Evolutionary conservation across 2,329 filamentous ascomycete genomes (phyloP), one percentile per base, ranked within the genome.

Genomic region (Epichloe brachyelytri): DNA sequence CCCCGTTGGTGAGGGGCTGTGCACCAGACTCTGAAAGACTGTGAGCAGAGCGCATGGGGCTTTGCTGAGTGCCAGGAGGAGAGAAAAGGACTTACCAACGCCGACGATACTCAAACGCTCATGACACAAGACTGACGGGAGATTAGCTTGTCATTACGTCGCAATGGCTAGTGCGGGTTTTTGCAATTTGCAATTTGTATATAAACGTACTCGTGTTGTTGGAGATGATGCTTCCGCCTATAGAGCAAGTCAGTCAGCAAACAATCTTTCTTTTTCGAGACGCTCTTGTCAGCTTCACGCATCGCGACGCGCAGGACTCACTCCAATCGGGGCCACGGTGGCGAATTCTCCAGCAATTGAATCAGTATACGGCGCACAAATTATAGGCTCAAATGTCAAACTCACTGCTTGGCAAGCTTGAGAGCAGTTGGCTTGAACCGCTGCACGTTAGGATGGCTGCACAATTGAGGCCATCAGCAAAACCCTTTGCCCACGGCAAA

Each of bases 291-390:
- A 19, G 41, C 30, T 19, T 19, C n/a, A 14, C 37, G 46, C 41
- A 36, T 46, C 7, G 12, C 12, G 44, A 49, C 38, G 50, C 49
- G 50, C 49, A 44, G 49, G 46, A 80, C 86, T 85, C 76, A 93
- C 88, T 95, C 93, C 93, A 98, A 76, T 98, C 93, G 63, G 93
- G 93, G 62, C 93, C 93, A 71, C 93, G 85, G 73, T 98, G 93
- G 63, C 94, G 89, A 66, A 96, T 80, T 67, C 88, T 94, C 68
- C 40, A 41, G 46, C 19, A 3, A 7, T 38, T 37, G 30, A 19
- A 51, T 60, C 54, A 60, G 53, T 48, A 30, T 34, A 8, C 10
- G 12, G 30, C 44, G 37, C 30, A 17, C 12, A 6, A 38, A n/a
- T 4, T 15, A 22, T 6, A 6, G n/a, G 1, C 3, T 11, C n/a